phyloP scores from a whole-genome alignment of 306 rosid genomes.

The Quercus parvula region DNA sequence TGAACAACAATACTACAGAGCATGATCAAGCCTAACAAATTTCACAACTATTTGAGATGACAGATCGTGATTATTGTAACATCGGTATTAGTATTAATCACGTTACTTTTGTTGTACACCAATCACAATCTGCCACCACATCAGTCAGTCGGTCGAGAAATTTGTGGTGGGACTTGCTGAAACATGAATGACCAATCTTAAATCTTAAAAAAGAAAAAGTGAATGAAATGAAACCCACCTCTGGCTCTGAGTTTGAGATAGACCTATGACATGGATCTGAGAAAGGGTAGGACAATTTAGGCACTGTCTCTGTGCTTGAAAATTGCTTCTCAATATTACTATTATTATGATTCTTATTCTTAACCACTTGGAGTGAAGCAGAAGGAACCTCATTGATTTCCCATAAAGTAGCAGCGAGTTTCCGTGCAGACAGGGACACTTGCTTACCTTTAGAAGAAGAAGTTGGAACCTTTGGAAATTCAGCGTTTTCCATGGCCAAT shows the following conservation, averaged over 20 bases:
- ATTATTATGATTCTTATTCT: neutral
- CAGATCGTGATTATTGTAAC: too few species aligned
- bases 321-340: neutral
- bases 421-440: conserved; percentile 60
- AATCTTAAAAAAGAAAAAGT: neutral
- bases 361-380: conserved; percentile 28
- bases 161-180: neutral
- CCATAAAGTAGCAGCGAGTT: conserved; percentile 82
- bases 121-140: too few species aligned
- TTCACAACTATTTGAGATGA: too few species aligned
- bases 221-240: conserved; percentile 44
- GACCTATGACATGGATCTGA: conserved; percentile 71
- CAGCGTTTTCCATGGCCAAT: conserved; percentile 3
- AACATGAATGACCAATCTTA: neutral
- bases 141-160: too few species aligned
- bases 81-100: too few species aligned
- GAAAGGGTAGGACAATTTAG: conserved; percentile 33
- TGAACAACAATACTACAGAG: too few species aligned
- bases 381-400: conserved; percentile 55
- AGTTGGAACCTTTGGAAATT: conserved; percentile 8
- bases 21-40: too few species aligned
- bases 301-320: conserved; percentile 29
- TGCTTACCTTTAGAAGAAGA: conserved; percentile 38
- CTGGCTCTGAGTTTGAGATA: conserved; percentile 20
- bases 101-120: too few species aligned